phyloP scores from a whole-genome alignment of 148 eudicot genomes.

The Dianthus caryophyllus region DNA sequence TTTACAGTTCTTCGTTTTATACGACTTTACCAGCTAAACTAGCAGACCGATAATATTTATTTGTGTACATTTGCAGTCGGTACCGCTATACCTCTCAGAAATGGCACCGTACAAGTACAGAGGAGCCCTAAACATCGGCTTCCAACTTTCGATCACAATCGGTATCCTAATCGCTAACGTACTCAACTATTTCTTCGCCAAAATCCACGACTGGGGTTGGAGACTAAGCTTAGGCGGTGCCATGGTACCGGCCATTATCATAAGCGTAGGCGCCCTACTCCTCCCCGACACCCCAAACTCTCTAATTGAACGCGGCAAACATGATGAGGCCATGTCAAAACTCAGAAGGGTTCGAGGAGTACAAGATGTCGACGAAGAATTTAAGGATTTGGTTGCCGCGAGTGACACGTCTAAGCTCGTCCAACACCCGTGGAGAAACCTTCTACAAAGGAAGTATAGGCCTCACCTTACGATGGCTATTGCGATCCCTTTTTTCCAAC shows the following conservation, averaged over 20 bases:
- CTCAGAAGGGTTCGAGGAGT: constrained; percentile 55
- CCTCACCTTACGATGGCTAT: constrained; percentile 78
- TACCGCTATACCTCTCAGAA: constrained; percentile 69
- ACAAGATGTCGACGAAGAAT: constrained; percentile 44
- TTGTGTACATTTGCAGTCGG: constrained; percentile 42
- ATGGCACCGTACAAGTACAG: constrained; percentile 80
- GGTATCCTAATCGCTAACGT: constrained; percentile 66
- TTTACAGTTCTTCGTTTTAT: not conserved
- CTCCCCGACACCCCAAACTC: constrained; percentile 86
- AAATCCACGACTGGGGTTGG: constrained; percentile 67
- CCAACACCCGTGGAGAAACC: constrained; percentile 66
- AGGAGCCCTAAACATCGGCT: constrained; percentile 66
- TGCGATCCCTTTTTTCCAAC: constrained; percentile 70
- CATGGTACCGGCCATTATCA: constrained; percentile 63
- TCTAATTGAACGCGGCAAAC: constrained; percentile 54
- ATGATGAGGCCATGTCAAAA: constrained; percentile 35
- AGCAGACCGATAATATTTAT: not conserved
- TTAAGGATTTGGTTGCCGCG: constrained; percentile 54
- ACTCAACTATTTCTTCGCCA: constrained; percentile 59
- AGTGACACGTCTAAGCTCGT: constrained; percentile 53
- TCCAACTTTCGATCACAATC: constrained; percentile 64
- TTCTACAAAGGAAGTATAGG: constrained; percentile 51
- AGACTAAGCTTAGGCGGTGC: constrained; percentile 69
- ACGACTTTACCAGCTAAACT: not conserved
- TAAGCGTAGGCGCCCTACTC: constrained; percentile 47